These are phyloP conservation scores for Fonsecaea pugnacius DNA, from an alignment of 2,329 filamentous ascomycete species.

Conservation along the genomic window DNA sequence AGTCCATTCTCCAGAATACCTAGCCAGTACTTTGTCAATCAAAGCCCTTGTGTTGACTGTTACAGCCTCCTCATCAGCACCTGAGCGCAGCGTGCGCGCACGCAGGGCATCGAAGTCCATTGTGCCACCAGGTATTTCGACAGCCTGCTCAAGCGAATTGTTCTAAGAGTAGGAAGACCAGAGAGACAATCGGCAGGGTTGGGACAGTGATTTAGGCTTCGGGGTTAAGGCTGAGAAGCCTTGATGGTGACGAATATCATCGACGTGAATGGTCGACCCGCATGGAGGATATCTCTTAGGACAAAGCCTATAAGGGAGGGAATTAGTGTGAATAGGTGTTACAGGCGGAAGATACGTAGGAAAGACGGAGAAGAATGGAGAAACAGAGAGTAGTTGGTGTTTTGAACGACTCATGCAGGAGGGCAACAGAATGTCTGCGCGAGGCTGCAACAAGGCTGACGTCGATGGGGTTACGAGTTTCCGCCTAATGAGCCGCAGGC, in stretches of 20 bases:
- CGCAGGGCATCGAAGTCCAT: slow-evolving; percentile 69
- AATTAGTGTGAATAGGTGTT: slow-evolving; percentile 3
- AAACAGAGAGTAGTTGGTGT: slow-evolving; percentile 2
- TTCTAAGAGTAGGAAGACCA: background rate
- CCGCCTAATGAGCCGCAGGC: background rate
- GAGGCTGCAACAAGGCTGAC: slow-evolving; percentile 22
- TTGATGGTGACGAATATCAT: slow-evolving; percentile 22
- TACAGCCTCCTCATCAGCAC: slow-evolving; percentile 92
- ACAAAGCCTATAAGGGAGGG: background rate
- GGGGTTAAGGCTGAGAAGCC: slow-evolving; percentile 10
- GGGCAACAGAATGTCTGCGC: background rate
- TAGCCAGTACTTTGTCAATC: slow-evolving; percentile 95
- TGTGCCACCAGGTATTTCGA: background rate
- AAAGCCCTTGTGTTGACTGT: slow-evolving; percentile 95
- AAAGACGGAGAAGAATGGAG: slow-evolving; percentile 16
- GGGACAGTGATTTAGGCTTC: background rate
- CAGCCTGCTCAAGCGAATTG: background rate
- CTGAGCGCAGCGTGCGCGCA: slow-evolving; percentile 82
- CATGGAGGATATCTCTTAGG: background rate
- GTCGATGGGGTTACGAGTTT: background rate
- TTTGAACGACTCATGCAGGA: slow-evolving; percentile 1
- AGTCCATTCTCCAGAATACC: slow-evolving; percentile 94
- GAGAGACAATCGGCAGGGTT: background rate
- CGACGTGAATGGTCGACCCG: slow-evolving; percentile 2
- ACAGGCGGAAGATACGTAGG: slow-evolving; percentile 3